Evolutionary conservation across 345 rosid genomes (phyloP).

Genomic region (Eucalyptus polyanthemos): DNA sequence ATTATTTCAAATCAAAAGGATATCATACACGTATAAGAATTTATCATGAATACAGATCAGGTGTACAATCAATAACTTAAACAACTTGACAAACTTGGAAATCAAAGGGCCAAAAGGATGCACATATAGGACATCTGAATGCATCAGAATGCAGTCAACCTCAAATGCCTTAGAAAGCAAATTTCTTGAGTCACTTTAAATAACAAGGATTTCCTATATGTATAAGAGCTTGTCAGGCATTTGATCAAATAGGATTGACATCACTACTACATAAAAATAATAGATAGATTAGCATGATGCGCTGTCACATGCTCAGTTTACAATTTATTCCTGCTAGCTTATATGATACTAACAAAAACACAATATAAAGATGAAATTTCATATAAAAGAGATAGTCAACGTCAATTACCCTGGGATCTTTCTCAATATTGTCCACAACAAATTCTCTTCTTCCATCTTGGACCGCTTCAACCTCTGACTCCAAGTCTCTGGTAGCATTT

Average conservation of each 20-base stretch:
- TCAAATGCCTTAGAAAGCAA: neutral
- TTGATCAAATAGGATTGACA: neutral
- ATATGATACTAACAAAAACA: too few species aligned
- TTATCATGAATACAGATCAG: neutral
- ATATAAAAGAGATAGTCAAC: neutral
- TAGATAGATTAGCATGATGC: neutral
- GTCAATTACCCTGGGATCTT: conserved; percentile 37
- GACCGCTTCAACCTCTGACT: conserved; percentile 62
- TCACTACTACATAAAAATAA: neutral
- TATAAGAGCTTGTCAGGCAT: neutral
- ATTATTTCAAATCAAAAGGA: neutral
- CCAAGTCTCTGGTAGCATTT: conserved; percentile 68
- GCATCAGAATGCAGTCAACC: neutral
- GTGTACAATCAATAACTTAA: neutral
- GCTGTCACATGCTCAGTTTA: neutral
- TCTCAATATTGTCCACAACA: conserved; percentile 56
- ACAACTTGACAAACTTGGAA: neutral
- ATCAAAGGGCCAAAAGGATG: neutral
- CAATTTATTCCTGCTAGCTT: neutral
- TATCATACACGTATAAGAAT: neutral
- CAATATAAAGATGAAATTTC: neutral
- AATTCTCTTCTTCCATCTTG: conserved; percentile 92
- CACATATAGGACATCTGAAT: neutral
- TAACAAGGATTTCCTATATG: neutral
- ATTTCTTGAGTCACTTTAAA: neutral